Evolutionary conservation across 441 rosid genomes (phyloP), one percentile per base, ranked within the genome.

Genomic region (Capsella rubella): DNA sequence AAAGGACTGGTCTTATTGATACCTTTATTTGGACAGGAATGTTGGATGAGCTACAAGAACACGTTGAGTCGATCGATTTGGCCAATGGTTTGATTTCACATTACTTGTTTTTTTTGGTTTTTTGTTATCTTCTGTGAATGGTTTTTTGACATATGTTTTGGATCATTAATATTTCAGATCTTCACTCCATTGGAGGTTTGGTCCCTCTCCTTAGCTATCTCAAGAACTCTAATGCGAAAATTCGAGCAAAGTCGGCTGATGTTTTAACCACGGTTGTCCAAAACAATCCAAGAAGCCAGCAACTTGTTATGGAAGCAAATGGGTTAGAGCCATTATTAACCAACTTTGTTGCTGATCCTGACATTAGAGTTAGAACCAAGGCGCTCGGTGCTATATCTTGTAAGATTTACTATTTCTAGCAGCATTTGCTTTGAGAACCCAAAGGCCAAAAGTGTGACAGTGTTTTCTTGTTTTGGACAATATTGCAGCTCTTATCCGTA

Each of bases 1-100:
- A 32, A 54, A 13, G 9, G 5, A 3, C 21, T 32, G 35, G 35
- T 32, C 35, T 32, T 32, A 32, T 32, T 55, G 3, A 51, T 18
- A 31, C 13, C 29, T 76, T 31, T 49, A 0, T 32, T 52, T 60
- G 80, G 82, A 72, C 87, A 95, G 97, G 85, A 80, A 82, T 94
- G 92, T 82, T 94, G 85, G 97, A 90, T 56, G 99, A 94, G 85
- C 62, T 94, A 35, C 95, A 94, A 49, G 97, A 90, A 81, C 97
- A 92, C 67, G 99, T 92, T 11, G 99, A 94, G 75, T 81, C 93
- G 0, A 91, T 94, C 61, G 98, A 94, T 83, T 84, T 84, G 84
- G 97, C 98, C 13, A 94, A 91, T 70, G 96, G 97, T 94, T 58
- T 40, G 80, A 64, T 77, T 40, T 66, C 47, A 73, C 43, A 15